Percentiles rank a stretch among this genome's conserved stretches.
Evolutionary conservation across 805 yeast genomes (phyloP).

Genomic region (Starmera pachycereana): DNA sequence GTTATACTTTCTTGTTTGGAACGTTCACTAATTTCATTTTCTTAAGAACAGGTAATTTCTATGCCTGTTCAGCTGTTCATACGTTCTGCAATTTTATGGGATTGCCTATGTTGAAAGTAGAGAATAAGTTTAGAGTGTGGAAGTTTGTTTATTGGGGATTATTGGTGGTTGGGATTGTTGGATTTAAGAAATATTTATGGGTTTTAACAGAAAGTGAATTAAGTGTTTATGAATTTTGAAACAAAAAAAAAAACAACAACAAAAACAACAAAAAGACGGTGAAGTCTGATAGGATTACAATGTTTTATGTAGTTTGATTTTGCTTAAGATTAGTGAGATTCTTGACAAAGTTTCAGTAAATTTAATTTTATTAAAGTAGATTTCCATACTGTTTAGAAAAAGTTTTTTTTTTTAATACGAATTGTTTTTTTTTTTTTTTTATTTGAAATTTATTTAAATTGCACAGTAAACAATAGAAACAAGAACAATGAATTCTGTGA

Average conservation of each 20-base stretch:
- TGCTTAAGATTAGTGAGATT: constrained; percentile 1
- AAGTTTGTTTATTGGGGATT: constrained; percentile 27
- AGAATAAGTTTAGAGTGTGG: constrained; percentile 16
- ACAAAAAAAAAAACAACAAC: no score
- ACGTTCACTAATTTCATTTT: constrained; percentile 48
- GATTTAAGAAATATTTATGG: constrained; percentile 23
- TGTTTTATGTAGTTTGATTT: no score
- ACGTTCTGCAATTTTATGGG: constrained; percentile 62
- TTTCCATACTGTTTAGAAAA: no score
- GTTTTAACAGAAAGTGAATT: constrained; percentile 11
- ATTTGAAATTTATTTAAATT: no score
- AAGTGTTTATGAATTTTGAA: no score
- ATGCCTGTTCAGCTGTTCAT: constrained; percentile 52
- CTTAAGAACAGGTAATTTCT: constrained; percentile 40
- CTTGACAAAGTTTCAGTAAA: no score
- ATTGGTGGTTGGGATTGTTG: constrained; percentile 31
- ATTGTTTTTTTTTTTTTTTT: no score
- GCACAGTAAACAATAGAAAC: no score
- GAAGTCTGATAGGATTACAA: no score
- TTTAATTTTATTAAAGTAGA: no score
- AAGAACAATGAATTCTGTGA: neutral
- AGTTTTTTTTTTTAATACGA: no score
- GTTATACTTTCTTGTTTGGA: constrained; percentile 66
- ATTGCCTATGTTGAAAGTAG: constrained; percentile 35
- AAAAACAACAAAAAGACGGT: no score